Evolutionary conservation across 371 early-diverging fungal genomes (phyloP).

Genomic region (Apophysomyces trapeziformis): DNA sequence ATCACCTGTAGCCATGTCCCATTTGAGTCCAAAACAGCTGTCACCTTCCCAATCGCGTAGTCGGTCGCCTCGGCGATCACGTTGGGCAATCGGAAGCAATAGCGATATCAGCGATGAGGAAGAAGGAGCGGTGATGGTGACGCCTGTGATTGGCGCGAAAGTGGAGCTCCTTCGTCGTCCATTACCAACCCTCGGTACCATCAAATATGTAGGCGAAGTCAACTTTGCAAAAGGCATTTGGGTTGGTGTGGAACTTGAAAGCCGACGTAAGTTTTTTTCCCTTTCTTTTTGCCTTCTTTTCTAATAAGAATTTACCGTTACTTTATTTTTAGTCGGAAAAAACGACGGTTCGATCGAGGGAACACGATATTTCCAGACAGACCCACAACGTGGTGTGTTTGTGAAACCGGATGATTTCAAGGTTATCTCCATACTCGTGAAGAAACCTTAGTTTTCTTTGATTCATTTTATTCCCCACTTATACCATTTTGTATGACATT

Average conservation of each 20-base stretch:
- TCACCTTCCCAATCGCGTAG: not conserved
- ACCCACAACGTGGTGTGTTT: slow-evolving; percentile 46
- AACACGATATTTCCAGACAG: slow-evolving; percentile 45
- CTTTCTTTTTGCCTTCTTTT: not conserved
- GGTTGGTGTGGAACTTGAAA: slow-evolving; percentile 47
- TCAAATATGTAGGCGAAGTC: slow-evolving; percentile 39
- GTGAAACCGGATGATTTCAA: slow-evolving; percentile 41
- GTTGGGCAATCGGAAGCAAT: slow-evolving; percentile 13
- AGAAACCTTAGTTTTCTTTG: not conserved
- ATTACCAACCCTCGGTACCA: slow-evolving; percentile 35
- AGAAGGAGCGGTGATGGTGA: not conserved
- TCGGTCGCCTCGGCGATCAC: slow-evolving; percentile 14
- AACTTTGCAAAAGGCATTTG: slow-evolving; percentile 35
- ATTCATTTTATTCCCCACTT: not conserved
- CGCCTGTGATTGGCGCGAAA: slow-evolving; percentile 29
- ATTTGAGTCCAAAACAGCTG: slow-evolving; percentile 5
- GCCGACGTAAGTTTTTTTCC: slow-evolving; percentile 30
- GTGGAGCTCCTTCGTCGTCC: slow-evolving; percentile 35
- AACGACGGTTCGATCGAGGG: slow-evolving; percentile 45
- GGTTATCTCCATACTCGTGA: slow-evolving; percentile 1
- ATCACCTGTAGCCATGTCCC: slow-evolving; percentile 13
- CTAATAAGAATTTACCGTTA: not conserved
- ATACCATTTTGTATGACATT: slow-evolving; percentile 4
- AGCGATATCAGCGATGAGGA: slow-evolving; percentile 22
- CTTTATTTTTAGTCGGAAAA: slow-evolving; percentile 37